A percentile compares a stretch with the other conserved stretches of the same genome.
phyloP scores from a whole-genome alignment of 768 basidiomycete species.

The Auricularia cornea region DNA sequence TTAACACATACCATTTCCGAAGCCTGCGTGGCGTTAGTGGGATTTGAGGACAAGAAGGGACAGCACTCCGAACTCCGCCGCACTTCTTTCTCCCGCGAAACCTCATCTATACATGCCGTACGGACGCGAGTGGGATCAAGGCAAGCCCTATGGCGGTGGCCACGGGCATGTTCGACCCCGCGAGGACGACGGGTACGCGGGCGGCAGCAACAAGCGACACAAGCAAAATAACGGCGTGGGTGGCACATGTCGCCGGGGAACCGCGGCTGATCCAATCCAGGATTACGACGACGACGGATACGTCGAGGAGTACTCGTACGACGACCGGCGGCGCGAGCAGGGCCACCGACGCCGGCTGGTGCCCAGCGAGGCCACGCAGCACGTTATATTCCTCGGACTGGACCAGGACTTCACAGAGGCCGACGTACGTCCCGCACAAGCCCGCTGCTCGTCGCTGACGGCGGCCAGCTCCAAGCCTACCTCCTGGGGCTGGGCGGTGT shows the following conservation, averaged over 20 bases:
- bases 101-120: conserved; percentile 6
- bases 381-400: conserved; percentile 92
- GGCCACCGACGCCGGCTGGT: conserved; percentile 52
- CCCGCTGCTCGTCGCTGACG: conserved; percentile 15
- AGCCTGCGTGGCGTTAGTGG: too few species aligned
- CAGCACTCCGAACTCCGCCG: background rate
- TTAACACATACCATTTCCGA: too few species aligned
- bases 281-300: conserved; percentile 8
- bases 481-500: conserved; percentile 63
- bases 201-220: conserved; percentile 61
- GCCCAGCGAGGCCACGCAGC: conserved; percentile 80
- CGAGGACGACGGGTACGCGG: conserved; percentile 58
- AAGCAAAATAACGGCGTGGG: conserved; percentile 72
- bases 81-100: background rate
- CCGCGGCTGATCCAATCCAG: conserved; percentile 2
- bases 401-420: conserved; percentile 89
- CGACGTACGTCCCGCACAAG: conserved; percentile 49
- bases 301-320: conserved; percentile 30
- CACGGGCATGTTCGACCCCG: conserved; percentile 38
- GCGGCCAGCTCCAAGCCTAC: conserved; percentile 65
- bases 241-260: conserved; percentile 5
- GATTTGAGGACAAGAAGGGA: too few species aligned
- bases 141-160: conserved; percentile 12
- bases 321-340: conserved; percentile 30
- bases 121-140: conserved; percentile 75